Evolutionary conservation across 1,284 basidiomycete species (phyloP), one percentile per base, ranked within the genome.

Genomic region (Phellopilus nigrolimitatus): DNA sequence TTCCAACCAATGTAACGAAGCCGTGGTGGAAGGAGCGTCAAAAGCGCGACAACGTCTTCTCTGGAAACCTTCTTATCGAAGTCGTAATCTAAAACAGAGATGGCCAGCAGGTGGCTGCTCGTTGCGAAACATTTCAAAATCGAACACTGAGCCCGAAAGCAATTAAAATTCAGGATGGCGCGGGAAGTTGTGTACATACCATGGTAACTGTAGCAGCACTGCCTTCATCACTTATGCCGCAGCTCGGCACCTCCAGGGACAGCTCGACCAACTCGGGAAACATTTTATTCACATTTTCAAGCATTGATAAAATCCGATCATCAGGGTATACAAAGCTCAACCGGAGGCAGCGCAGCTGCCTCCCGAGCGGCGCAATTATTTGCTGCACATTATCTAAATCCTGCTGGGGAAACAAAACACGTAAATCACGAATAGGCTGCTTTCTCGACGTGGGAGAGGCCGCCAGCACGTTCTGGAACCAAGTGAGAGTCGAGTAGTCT

Each of bases 221-320:
- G 3, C n/a, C n/a, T n/a, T n/a, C n/a, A n/a, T n/a, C n/a, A n/a
- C n/a, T n/a, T n/a, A 34, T 28, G 10, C 49, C 34, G 41, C 49
- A 51, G 13, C 41, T 44, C 13, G 51, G 51, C 3, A 53, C 37
- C 30, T 42, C 48, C 25, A 53, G 17, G 24, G 45, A 48, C 17
- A 53, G 12, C 46, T 53, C 51, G 12, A 48, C 51, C 6, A 53
- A 41, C 17, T 43, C 24, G 5, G 51, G 51, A 38, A 53, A 53
- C 28, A 33, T 34, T 2, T 12, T 24, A 15, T 27, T 48, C 17
- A 53, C 41, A 13, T 49, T 19, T 36, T 19, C 30, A 10, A 53
- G 40, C 19, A 48, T 39, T 13, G 17, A 27, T n/a, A n/a, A n/a
- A n/a, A 10, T 37, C 19, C 4, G 43, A 30, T 3, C 45, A n/a